Base-by-base conservation (phyloP, 345 rosid genomes). In the Ricinus communis region DNA sequence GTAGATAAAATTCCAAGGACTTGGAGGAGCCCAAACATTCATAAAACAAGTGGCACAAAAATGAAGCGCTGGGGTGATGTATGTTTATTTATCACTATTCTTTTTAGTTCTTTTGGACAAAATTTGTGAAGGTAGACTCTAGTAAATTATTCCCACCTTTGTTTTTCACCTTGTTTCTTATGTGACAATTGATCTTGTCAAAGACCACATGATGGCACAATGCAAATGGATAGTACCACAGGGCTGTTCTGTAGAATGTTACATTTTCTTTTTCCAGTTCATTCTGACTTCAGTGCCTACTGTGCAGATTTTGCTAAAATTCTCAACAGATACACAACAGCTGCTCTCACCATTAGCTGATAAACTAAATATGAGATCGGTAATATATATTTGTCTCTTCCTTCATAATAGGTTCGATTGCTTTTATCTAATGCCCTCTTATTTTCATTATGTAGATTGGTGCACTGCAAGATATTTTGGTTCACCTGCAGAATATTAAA, bases 251-350 rank as follows among this genome's bases (percentile, higher is more conserved):
- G 21, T 41, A 12, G 5, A 65, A 69, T 63, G 24, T 51, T 31
- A 25, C 21, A 14, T 41, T 72, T 22, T 25, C n/a, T 33, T 30
- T 15, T 51, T 58, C 31, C 41, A 12, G 24, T 70, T 77, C 60
- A 74, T 71, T 47, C 72, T 70, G 64, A 73, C 68, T 65, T 72
- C n/a, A 22, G 72, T 75, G 41, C 41, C 71, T 69, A 21, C 79
- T 71, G 71, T 79, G 85, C 93, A 95, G 99, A 81, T 88, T 80
- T 81, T 80, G 53, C 77, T 41, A 25, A 86, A 86, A 77, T 77
- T 95, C 62, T 82, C 86, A 10, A 63, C 65, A 53, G 87, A 87
- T 66, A 76, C 85, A 70, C 80, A 76, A 38, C 81, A 73, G 56
- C 66, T 89, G 85, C 70, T 86, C 71, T 83, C 77, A 69, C 84